Base-by-base conservation (phyloP, 2,329 filamentous ascomycete species). In the Simplicillium sp. region DNA sequence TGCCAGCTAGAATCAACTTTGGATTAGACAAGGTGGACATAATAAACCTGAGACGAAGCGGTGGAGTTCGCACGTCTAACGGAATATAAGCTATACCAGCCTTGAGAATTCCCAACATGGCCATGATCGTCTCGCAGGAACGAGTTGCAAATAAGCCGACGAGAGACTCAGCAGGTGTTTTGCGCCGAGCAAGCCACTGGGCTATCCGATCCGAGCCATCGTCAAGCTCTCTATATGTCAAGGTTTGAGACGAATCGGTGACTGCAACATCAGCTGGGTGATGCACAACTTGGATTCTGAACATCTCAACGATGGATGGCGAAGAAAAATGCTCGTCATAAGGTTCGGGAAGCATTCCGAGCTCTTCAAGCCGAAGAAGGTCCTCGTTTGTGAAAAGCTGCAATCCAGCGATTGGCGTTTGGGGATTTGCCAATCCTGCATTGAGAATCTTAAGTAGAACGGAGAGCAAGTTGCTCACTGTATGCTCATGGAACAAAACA, bases 31-130 rank as follows among this genome's bases (percentile, higher is more conserved):
- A 1, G 0, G 37, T 36, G 1, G 50, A 48, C 0, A 55, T 12
- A 6, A 54, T 53, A 0, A 33, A 37, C 9, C 39, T 18, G 1
- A 55, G 29, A 4, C 54, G 48, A 0, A 29, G 36, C 2, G 29
- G 3, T 3, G 54, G 53, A 0, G 42, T 36, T 1, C 41, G 48
- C 5, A 46, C 38, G 11, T 56, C 53, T 0, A 56, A 40, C 0
- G 54, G 54, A 1, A 56, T 39, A n/a, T 56, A 56, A 0, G 54
- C 52, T 9, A 52, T 3, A n/a, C 47, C 50, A 0, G 54, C 48
- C 13, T 56, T 56, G 1, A 56, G 36, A 2, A 54, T 48, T 3
- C 50, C 54, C 0, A 54, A n/a, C 13, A 56, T 48, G 0, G 52
- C 48, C 0, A 48, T 37, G 7, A 54, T 40, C 0, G 53, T 48